phyloP scores from a whole-genome alignment of 1,139 yeast species.

The Suhomyces atakaporum region DNA sequence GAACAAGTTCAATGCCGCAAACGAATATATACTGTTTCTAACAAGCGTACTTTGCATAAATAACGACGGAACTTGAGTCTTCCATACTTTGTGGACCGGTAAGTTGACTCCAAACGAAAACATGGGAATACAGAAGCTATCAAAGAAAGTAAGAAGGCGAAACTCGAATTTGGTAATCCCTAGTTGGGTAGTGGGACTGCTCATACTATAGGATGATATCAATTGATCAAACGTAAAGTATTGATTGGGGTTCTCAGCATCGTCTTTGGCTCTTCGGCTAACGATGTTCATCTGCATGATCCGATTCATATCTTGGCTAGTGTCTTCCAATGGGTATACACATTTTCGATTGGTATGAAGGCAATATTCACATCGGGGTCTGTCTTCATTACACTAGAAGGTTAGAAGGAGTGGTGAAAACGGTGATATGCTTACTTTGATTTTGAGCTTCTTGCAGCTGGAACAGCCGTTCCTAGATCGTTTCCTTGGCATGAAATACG shows the following conservation, averaged over 20 bases:
- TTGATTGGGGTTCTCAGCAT: background rate
- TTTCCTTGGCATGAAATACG: slow-evolving; percentile 8
- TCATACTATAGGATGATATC: slow-evolving; percentile 4
- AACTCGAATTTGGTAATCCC: slow-evolving; percentile 32
- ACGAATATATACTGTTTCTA: slow-evolving; percentile 26
- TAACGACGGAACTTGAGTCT: slow-evolving; percentile 27
- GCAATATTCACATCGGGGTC: slow-evolving; percentile 43
- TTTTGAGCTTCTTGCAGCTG: slow-evolving; percentile 33
- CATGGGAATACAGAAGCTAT: slow-evolving; percentile 27
- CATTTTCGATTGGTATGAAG: slow-evolving; percentile 33
- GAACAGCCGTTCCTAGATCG: slow-evolving; percentile 34
- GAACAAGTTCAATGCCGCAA: slow-evolving; percentile 24
- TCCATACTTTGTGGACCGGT: slow-evolving; percentile 30
- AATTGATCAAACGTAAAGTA: slow-evolving; percentile 11
- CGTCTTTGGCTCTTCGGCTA: background rate
- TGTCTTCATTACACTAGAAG: slow-evolving; percentile 35
- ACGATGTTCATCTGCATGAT: background rate
- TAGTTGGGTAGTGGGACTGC: slow-evolving; percentile 20
- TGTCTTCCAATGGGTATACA: no score
- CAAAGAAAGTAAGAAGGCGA: slow-evolving; percentile 33
- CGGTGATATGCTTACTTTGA: slow-evolving; percentile 25
- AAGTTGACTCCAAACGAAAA: slow-evolving; percentile 27
- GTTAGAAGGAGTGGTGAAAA: slow-evolving; percentile 3
- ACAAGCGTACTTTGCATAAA: slow-evolving; percentile 26
- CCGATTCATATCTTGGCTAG: no score